A percentile compares a stretch with the other conserved stretches of the same genome.
Conservation (phyloP, 345 rosid species). For the Gossypium bickii region DNA sequence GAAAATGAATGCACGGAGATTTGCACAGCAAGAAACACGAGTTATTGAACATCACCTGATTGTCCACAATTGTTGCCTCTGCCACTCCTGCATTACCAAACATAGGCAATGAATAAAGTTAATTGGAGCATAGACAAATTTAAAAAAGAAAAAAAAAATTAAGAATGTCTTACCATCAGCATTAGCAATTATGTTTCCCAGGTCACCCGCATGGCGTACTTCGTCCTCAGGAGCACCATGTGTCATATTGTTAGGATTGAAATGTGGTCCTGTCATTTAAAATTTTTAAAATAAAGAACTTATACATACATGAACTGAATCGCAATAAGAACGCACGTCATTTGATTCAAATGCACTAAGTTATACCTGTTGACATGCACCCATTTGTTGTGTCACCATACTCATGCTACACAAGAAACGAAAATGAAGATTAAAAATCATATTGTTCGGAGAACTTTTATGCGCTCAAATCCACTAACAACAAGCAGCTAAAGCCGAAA, state of each 20-base stretch:
- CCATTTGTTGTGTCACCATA: constrained; percentile 98
- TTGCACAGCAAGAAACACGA: neutral
- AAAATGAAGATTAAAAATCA: neutral
- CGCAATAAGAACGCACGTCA: neutral
- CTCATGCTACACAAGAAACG: constrained; percentile 62
- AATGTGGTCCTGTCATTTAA: constrained; percentile 66
- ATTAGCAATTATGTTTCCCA: constrained; percentile 97
- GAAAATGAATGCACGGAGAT: neutral
- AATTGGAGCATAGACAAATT: neutral
- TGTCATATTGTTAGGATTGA: constrained; percentile 77
- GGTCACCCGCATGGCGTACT: constrained; percentile 99
- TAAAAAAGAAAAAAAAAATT: constrained; percentile 2
- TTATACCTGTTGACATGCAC: constrained; percentile 84
- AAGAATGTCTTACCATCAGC: constrained; percentile 59
- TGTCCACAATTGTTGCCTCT: constrained; percentile 80
- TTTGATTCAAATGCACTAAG: constrained; percentile 1
- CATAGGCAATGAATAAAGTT: constrained; percentile 5
- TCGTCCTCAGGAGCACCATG: constrained; percentile 97
- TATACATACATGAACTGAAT: neutral
- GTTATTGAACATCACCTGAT: constrained; percentile 44
- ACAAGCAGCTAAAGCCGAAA: constrained; percentile 16
- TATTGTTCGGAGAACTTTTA: neutral
- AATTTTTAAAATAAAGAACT: neutral
- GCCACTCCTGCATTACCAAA: constrained; percentile 63
- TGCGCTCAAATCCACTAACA: neutral